A percentile compares a stretch with the other conserved stretches of the same genome.
These are phyloP conservation scores for Colletotrichum nymphaeae DNA, from an alignment of 2,329 filamentous ascomycete genomes.

Conservation along the genomic window DNA sequence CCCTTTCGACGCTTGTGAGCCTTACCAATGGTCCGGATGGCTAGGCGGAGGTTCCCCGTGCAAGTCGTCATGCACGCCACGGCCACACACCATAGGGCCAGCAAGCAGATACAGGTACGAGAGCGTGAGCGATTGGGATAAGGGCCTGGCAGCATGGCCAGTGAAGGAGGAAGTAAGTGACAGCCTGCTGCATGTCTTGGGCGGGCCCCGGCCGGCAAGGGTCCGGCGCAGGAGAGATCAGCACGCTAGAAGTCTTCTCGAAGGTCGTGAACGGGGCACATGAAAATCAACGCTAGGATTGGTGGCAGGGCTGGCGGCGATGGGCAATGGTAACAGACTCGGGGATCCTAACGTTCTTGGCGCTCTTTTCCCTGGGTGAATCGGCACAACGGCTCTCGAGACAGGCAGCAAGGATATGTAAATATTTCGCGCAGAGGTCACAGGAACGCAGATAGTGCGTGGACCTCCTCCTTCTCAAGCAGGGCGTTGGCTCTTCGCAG, in stretches of 20 bases:
- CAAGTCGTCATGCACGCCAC: neutral
- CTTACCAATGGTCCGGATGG: constrained; percentile 8
- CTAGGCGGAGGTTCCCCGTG: neutral
- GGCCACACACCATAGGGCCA: neutral
- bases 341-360: neutral
- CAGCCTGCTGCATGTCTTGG: constrained; percentile 12
- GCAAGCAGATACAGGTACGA: neutral
- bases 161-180: neutral
- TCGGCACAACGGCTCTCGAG: neutral
- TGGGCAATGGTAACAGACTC: neutral
- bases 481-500: neutral
- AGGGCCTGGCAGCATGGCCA: neutral
- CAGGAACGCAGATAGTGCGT: neutral
- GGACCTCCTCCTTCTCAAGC: neutral
- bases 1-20: neutral
- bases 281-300: neutral
- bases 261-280: neutral
- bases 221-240: constrained; percentile 9
- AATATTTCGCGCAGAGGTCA: constrained; percentile 8
- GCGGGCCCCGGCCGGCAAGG: neutral
- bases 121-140: neutral
- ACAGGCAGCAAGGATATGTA: neutral
- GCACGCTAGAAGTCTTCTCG: constrained; percentile 25
- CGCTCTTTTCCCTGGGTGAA: neutral
- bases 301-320: neutral